Conservation (phyloP, 164 flowering plant genomes). For the Chimonanthus praecox region DNA sequence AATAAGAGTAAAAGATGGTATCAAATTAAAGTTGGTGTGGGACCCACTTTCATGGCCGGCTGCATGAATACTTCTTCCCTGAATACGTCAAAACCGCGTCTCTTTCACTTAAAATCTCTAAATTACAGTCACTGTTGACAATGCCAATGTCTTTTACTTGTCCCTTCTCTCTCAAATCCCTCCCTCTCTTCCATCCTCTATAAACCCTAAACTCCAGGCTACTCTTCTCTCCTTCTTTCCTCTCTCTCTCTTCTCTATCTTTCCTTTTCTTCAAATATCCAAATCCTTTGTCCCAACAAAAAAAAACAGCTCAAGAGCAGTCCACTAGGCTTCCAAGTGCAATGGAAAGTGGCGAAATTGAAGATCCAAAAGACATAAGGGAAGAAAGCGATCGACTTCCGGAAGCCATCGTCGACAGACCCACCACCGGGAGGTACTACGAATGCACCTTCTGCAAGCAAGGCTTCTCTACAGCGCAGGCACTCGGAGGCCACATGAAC, state of each 20-base stretch:
- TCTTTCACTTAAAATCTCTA: not conserved
- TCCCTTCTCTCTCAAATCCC: conserved; percentile 2
- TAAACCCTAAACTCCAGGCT: not conserved
- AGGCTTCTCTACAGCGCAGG: conserved; percentile 64
- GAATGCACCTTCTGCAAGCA: conserved; percentile 56
- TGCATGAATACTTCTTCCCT: not conserved
- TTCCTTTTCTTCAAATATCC: not conserved
- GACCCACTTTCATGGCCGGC: not conserved
- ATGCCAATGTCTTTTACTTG: conserved; percentile 1
- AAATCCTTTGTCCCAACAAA: not conserved
- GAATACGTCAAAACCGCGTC: conserved; percentile 5
- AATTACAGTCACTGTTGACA: not conserved
- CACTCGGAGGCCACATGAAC: conserved; percentile 68
- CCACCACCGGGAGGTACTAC: conserved; percentile 25
- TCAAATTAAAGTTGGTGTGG: not conserved
- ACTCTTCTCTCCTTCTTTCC: conserved; percentile 9
- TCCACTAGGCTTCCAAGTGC: not conserved
- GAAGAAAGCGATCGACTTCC: conserved; percentile 22
- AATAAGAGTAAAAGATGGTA: too few species aligned
- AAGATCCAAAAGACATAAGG: conserved; percentile 22
- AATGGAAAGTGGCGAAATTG: conserved; percentile 24
- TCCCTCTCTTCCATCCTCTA: not conserved
- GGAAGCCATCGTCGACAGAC: conserved; percentile 22
- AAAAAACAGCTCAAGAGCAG: not conserved
- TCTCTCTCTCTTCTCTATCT: not conserved